Evolutionary conservation across 129 eudicot species (phyloP).

Genomic region (Solidago caesia): DNA sequence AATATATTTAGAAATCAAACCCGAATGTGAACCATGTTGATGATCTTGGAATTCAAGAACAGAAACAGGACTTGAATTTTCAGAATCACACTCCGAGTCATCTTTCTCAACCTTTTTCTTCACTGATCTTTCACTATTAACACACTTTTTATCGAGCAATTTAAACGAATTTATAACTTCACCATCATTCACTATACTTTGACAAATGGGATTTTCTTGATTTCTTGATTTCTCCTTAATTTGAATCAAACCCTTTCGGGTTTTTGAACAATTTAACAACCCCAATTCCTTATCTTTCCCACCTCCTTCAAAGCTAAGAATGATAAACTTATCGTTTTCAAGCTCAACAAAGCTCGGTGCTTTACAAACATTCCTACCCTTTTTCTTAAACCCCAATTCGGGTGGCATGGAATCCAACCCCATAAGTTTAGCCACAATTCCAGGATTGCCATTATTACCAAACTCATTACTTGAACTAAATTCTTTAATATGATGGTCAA

Average conservation of each 20-base stretch:
- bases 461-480: background rate
- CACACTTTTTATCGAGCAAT: conserved; percentile 29
- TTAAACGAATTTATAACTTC: conserved; percentile 24
- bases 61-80: conserved; percentile 80
- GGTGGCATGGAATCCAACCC: conserved; percentile 68
- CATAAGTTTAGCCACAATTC: conserved; percentile 77
- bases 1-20: conserved; percentile 34
- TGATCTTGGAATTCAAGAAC: conserved; percentile 59
- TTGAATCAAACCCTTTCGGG: conserved; percentile 24
- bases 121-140: conserved; percentile 18
- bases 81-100: conserved; percentile 50
- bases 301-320: conserved; percentile 69
- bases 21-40: conserved; percentile 44
- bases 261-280: conserved; percentile 28
- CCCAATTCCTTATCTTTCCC: conserved; percentile 32
- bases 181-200: conserved; percentile 10
- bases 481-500: conserved; percentile 34
- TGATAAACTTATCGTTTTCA: conserved; percentile 69
- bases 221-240: conserved; percentile 31
- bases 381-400: conserved; percentile 33
- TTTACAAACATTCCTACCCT: conserved; percentile 39
- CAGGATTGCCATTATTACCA: conserved; percentile 36
- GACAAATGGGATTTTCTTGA: conserved; percentile 36
- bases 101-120: conserved; percentile 35
- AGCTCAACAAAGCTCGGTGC: conserved; percentile 55